These are phyloP conservation scores for Phyllosticta citrichinensis DNA, from an alignment of 2,329 filamentous ascomycete genomes.

Conservation along the genomic window DNA sequence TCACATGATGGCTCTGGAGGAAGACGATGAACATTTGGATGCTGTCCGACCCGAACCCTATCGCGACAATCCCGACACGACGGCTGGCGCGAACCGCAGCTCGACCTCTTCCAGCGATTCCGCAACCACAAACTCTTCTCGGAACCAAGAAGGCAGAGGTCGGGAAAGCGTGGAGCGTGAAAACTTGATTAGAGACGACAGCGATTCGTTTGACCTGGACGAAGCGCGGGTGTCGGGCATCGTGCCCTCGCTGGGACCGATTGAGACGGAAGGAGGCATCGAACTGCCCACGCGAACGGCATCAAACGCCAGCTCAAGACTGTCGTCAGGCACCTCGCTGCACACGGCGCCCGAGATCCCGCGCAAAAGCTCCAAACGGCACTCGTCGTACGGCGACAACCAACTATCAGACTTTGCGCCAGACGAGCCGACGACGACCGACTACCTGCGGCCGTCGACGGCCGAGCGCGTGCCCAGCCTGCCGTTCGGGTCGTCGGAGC, in stretches of 20 bases:
- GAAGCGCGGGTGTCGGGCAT: slow-evolving; percentile 37
- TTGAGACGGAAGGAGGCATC: slow-evolving; percentile 50
- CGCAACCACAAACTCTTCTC: not conserved
- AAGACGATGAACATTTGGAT: slow-evolving; percentile 45
- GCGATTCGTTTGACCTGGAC: slow-evolving; percentile 34
- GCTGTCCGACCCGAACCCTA: slow-evolving; percentile 37
- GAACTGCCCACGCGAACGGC: slow-evolving; percentile 54
- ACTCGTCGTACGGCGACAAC: slow-evolving; percentile 17
- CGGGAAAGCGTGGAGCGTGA: not conserved
- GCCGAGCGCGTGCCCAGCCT: slow-evolving; percentile 17
- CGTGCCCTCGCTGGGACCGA: slow-evolving; percentile 49
- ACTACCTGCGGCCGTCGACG: slow-evolving; percentile 1
- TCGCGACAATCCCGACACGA: slow-evolving; percentile 38
- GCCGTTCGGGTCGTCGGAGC: slow-evolving; percentile 27
- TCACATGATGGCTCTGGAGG: slow-evolving; percentile 56
- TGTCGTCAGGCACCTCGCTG: slow-evolving; percentile 14
- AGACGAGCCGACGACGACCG: slow-evolving; percentile 10
- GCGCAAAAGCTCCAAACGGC: slow-evolving; percentile 55
- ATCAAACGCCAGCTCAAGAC: slow-evolving; percentile 46
- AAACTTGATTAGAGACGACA: slow-evolving; percentile 24
- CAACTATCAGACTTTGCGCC: slow-evolving; percentile 23
- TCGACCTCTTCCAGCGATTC: slow-evolving; percentile 1
- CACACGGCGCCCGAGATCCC: slow-evolving; percentile 42
- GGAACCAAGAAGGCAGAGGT: not conserved
- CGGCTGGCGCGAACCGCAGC: not conserved